These are phyloP conservation scores for Dryas integrifolia DNA, from an alignment of 331 rosid genomes.

Conservation along the genomic window DNA sequence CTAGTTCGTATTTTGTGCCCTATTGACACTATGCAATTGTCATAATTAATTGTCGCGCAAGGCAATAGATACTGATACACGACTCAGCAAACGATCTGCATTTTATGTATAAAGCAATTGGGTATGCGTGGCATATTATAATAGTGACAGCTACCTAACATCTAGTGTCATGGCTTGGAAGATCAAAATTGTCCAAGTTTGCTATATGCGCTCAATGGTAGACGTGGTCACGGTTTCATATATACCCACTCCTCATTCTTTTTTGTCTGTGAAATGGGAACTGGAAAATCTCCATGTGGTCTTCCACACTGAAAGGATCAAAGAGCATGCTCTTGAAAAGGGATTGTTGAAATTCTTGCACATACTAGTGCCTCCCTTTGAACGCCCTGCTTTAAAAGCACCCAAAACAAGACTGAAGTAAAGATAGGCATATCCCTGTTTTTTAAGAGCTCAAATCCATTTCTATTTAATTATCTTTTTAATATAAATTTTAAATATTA, in stretches of 20 bases:
- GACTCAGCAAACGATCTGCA: not conserved
- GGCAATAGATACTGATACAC: conserved; percentile 9
- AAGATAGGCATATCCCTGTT: too few species aligned
- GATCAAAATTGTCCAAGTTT: not conserved
- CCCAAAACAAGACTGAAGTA: too few species aligned
- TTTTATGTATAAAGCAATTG: not conserved
- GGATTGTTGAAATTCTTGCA: conserved; percentile 23
- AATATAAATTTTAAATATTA: too few species aligned
- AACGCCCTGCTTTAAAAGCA: not conserved
- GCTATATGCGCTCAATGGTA: not conserved
- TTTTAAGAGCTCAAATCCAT: too few species aligned
- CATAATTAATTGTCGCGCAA: conserved; percentile 5
- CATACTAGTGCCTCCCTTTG: conserved; percentile 14
- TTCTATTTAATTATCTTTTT: too few species aligned
- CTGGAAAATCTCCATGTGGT: conserved; percentile 3
- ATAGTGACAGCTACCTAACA: not conserved
- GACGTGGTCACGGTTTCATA: conserved; percentile 18
- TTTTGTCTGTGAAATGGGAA: not conserved
- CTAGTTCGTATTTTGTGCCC: not conserved
- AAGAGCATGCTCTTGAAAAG: conserved; percentile 9
- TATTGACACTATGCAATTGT: not conserved
- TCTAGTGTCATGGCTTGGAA: conserved; percentile 5
- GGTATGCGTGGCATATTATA: not conserved
- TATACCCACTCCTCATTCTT: conserved; percentile 11
- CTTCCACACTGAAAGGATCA: conserved; percentile 1